Percentiles rank a stretch among this genome's conserved stretches.
phyloP scores from a whole-genome alignment of 192 early-diverging fungal genomes.

The Phycomyces blakesleeanus region DNA sequence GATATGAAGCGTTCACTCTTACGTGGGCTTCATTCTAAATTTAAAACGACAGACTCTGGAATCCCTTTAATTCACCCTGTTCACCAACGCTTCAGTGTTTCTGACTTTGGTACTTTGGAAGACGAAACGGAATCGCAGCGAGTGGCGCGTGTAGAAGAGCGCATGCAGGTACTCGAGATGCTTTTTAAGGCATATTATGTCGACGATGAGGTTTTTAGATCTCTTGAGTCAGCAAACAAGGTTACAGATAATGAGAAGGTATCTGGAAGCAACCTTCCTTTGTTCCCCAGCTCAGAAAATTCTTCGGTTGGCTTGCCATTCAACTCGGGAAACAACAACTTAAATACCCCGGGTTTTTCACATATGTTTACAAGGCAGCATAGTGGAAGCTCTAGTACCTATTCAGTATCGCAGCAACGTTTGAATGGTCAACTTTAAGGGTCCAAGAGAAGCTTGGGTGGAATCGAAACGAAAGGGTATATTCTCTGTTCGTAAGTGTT shows the following conservation, averaged over 20 bases:
- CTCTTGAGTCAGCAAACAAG: slow-evolving; percentile 16
- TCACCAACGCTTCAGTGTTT: slow-evolving; percentile 23
- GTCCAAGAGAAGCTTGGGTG: not conserved
- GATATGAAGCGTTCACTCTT: slow-evolving; percentile 31
- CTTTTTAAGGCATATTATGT: slow-evolving; percentile 33
- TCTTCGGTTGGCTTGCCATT: not conserved
- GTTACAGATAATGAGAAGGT: not conserved
- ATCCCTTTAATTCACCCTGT: slow-evolving; percentile 30
- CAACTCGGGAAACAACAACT: not conserved
- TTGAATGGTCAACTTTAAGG: not conserved
- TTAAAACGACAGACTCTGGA: slow-evolving; percentile 26
- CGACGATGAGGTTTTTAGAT: slow-evolving; percentile 31
- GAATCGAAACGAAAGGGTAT: not conserved
- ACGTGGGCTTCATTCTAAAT: slow-evolving; percentile 22
- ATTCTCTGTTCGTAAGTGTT: no score
- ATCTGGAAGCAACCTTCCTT: not conserved
- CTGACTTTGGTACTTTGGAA: slow-evolving; percentile 9
- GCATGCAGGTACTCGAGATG: slow-evolving; percentile 27
- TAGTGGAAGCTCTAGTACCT: not conserved
- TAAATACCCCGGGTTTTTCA: not conserved
- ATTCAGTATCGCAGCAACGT: not conserved
- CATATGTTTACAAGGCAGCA: not conserved
- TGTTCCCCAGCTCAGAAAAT: not conserved
- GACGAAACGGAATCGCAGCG: slow-evolving; percentile 25
- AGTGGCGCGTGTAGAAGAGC: slow-evolving; percentile 24